Percentiles rank a stretch among this genome's conserved stretches.
Conservation (phyloP, 164 flowering plant species). For the Aristolochia contorta region DNA sequence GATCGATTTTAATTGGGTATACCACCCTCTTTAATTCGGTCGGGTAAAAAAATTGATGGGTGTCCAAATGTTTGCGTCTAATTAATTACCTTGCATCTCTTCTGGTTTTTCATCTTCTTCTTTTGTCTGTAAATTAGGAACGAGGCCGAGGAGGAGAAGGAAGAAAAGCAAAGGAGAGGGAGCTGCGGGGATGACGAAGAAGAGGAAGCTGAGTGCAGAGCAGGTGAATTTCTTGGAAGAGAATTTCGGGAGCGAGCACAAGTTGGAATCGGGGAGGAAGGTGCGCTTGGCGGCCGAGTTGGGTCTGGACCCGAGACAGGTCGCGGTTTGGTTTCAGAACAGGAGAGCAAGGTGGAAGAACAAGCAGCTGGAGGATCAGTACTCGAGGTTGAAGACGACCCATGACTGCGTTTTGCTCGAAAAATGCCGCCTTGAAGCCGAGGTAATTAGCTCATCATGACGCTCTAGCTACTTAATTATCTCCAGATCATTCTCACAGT, state of each 20-base stretch:
- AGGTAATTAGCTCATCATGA: slow-evolving; percentile 49
- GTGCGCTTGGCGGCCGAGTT: slow-evolving; percentile 49
- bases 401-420: slow-evolving; percentile 39
- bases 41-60: too few species aligned
- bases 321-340: slow-evolving; percentile 79
- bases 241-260: slow-evolving; percentile 48
- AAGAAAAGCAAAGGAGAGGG: slow-evolving; percentile 29
- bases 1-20: too few species aligned
- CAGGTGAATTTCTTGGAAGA: slow-evolving; percentile 41
- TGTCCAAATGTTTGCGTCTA: too few species aligned
- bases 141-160: slow-evolving; percentile 31
- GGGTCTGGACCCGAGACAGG: slow-evolving; percentile 63
- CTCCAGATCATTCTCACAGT: too few species aligned
- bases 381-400: slow-evolving; percentile 23
- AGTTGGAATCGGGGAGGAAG: slow-evolving; percentile 58
- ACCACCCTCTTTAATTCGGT: too few species aligned
- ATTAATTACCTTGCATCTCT: too few species aligned
- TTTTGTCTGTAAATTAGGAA: slow-evolving; percentile 5
- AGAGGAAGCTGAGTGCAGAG: slow-evolving; percentile 53
- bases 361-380: slow-evolving; percentile 63
- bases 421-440: slow-evolving; percentile 53
- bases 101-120: too few species aligned
- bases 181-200: slow-evolving; percentile 17
- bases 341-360: slow-evolving; percentile 65
- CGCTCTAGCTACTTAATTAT: too few species aligned